Conservation (phyloP, 352 stramenopile genomes). For the Phytophthora uliginosa region DNA sequence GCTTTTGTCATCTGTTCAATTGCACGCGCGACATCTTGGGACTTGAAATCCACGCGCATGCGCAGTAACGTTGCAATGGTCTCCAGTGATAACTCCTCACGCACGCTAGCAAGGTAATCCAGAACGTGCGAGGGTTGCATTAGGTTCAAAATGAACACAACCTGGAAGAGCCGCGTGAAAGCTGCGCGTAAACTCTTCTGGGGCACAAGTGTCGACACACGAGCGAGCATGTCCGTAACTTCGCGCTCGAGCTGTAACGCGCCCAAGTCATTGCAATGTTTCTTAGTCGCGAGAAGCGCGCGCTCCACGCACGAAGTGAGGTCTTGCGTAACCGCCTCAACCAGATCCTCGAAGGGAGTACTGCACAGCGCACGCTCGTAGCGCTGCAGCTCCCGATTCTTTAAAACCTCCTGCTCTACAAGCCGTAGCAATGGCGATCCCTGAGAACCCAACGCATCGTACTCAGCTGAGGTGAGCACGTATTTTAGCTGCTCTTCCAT, state of each 20-base stretch:
- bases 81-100: slow-evolving; percentile 49
- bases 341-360: slow-evolving; percentile 74
- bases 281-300: slow-evolving; percentile 59
- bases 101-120: slow-evolving; percentile 70
- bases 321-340: slow-evolving; percentile 68
- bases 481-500: slow-evolving; percentile 72
- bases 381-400: slow-evolving; percentile 67
- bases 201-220: slow-evolving; percentile 58
- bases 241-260: slow-evolving; percentile 85
- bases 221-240: slow-evolving; percentile 67
- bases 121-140: slow-evolving; percentile 77
- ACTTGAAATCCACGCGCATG: slow-evolving; percentile 81
- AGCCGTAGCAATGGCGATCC: slow-evolving; percentile 75
- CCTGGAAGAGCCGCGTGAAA: slow-evolving; percentile 84
- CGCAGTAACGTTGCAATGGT: slow-evolving; percentile 68
- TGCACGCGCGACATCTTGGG: slow-evolving; percentile 53
- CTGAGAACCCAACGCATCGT: slow-evolving; percentile 67
- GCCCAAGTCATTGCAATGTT: slow-evolving; percentile 83
- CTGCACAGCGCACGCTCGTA: slow-evolving; percentile 70
- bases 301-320: slow-evolving; percentile 69
- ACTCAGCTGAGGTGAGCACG: slow-evolving; percentile 70
- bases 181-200: slow-evolving; percentile 66
- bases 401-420: slow-evolving; percentile 76
- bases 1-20: slow-evolving; percentile 45
- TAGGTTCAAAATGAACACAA: slow-evolving; percentile 87